Base-by-base conservation (phyloP, 192 early-diverging fungal species). In the Radiomyces spectabilis region DNA sequence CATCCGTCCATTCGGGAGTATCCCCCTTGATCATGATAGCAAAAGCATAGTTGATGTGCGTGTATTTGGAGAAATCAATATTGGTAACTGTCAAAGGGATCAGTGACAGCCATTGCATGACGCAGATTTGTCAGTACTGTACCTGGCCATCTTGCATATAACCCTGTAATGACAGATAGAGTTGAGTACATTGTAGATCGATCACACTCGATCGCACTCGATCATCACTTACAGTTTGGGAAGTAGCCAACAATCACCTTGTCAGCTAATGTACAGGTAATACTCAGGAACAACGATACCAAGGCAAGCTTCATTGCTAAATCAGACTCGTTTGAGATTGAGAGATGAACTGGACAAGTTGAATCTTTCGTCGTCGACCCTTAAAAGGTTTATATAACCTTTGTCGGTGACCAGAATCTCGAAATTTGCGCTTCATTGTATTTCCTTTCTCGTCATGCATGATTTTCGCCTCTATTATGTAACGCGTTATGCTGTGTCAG, bases 41-140 rank as follows among this genome's bases (percentile, higher is more conserved):
- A 65, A 85, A 85, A 10, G 83, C 84, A 31, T 85, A 80, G 51
- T 82, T 80, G 41, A 88, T 52, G 55, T 86, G 86, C 29, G 86
- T 85, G 55, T 84, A 77, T 43, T 77, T 76, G 18, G 69, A 41
- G 33, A 77, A 60, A 6, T 76, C 72, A 41, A 77, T 57, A 37
- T 34, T 40, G 3, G 59, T 53, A 12, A 67, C 65, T 53, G 61
- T 64, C 53, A 59, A 57, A 16, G 35, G 18, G 13, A 33, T 18
- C 9, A 30, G 27, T 6, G 5, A 9, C 22, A 8, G 24, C 25
- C 25, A 18, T 24, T 31, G 21, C 19, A 21, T 42, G n/a, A 19
- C 16, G 7, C 6, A 39, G 12, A 25, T 15, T 39, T 33, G 5
- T 10, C 12, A n/a, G 5, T 13, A 8, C 1, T 33, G 12, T 55